Conservation (phyloP, 2,329 filamentous ascomycete genomes). For the Talaromyces sp. region DNA sequence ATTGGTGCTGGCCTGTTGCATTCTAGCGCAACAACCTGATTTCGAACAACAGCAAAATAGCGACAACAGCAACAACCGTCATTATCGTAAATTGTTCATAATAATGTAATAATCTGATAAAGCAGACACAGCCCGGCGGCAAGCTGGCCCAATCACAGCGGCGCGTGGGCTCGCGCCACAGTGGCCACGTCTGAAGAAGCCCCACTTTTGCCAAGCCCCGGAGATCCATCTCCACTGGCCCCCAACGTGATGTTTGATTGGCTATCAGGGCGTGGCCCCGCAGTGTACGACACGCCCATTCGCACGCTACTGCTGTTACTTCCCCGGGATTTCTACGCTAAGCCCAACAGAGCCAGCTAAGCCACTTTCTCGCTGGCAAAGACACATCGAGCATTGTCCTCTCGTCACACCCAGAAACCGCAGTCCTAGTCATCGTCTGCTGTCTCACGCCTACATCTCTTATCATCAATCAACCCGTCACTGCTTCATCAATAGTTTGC, state of each 20-base stretch:
- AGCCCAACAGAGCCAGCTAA: neutral
- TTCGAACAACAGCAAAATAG: neutral
- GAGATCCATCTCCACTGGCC: neutral
- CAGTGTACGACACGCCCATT: neutral
- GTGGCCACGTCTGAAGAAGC: neutral
- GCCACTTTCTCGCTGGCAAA: neutral
- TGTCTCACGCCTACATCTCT: neutral
- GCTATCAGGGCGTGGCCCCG: no score
- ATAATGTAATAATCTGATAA: no score
- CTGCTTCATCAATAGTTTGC: neutral
- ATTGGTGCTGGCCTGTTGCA: neutral
- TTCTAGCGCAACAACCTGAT: neutral
- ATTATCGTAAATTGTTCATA: neutral
- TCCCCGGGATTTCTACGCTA: neutral
- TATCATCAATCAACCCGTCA: neutral
- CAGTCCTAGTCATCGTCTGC: neutral
- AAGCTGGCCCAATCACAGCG: neutral
- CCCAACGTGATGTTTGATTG: neutral
- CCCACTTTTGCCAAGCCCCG: neutral
- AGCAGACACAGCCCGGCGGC: neutral
- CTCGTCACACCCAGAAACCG: neutral
- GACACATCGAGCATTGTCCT: no score
- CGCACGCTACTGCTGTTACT: neutral
- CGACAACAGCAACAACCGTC: neutral
- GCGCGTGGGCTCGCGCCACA: neutral